phyloP scores from a whole-genome alignment of 768 basidiomycete species.

The Podaxis carcinomalis region DNA sequence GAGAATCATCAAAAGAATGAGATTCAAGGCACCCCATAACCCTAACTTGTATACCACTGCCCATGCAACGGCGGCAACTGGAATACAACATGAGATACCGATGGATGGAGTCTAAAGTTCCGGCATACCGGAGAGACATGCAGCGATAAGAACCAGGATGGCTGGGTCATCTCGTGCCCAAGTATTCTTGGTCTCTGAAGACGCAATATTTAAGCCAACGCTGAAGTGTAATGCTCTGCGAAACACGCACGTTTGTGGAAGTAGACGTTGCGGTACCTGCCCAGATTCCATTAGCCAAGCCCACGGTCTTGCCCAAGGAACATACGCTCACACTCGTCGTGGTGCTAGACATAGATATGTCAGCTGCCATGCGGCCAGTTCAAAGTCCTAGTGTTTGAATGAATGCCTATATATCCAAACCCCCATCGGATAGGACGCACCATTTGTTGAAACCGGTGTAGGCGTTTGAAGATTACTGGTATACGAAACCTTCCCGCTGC shows the following conservation, averaged over 20 bases:
- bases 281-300: conserved; percentile 5
- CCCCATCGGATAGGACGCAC: conserved; percentile 31
- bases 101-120: not conserved
- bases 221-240: not conserved
- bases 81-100: not conserved
- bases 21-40: conserved; percentile 47
- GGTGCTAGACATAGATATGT: conserved; percentile 93
- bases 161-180: conserved; percentile 99
- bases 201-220: not conserved
- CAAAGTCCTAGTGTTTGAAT: conserved; percentile 71
- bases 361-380: conserved; percentile 93
- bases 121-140: conserved; percentile 66
- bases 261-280: conserved; percentile 92
- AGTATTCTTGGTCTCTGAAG: conserved; percentile 90
- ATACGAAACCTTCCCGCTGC: conserved; percentile 25
- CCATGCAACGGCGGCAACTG: conserved; percentile 85
- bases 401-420: not conserved
- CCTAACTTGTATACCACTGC: conserved; percentile 74
- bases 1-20: conserved; percentile 79
- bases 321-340: conserved; percentile 69
- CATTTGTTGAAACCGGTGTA: conserved; percentile 87
- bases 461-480: conserved; percentile 74
- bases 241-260: conserved; percentile 84
- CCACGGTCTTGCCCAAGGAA: not conserved
- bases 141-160: conserved; percentile 81